phyloP scores from a whole-genome alignment of 129 eudicot species.

The Flaveria bidentis region DNA sequence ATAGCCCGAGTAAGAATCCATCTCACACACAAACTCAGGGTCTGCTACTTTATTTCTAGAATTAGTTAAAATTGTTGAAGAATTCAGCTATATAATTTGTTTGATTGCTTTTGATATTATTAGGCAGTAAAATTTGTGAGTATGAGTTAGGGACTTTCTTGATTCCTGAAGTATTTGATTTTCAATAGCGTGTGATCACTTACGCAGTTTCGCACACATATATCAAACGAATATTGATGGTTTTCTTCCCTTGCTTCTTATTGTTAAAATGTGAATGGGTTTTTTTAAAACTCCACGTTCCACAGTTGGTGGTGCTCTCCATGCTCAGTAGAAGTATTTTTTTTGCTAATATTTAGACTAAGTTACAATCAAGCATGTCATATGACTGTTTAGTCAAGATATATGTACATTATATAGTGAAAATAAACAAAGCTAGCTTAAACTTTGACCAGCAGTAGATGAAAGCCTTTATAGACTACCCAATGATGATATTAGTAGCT shows the following conservation, averaged over 20 bases:
- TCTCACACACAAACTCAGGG: not conserved
- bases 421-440: not conserved
- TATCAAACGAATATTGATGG: not conserved
- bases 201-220: not conserved
- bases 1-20: constrained; percentile 77
- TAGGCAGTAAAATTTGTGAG: not conserved
- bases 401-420: not conserved
- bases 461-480: not conserved
- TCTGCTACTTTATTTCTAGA: not conserved
- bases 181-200: constrained; percentile 12
- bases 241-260: not conserved
- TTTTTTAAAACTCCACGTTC: not conserved
- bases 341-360: not conserved
- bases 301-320: not conserved
- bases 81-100: not conserved
- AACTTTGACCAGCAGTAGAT: not conserved
- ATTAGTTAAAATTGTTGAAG: not conserved
- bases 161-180: not conserved
- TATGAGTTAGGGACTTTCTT: not conserved
- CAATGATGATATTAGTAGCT: not conserved
- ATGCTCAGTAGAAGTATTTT: not conserved
- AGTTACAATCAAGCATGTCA: constrained; percentile 5
- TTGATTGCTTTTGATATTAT: constrained; percentile 6
- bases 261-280: not conserved
- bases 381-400: not conserved